Base-by-base conservation (phyloP, 2,329 filamentous ascomycete genomes). In the Trichoderma endophyticum region DNA sequence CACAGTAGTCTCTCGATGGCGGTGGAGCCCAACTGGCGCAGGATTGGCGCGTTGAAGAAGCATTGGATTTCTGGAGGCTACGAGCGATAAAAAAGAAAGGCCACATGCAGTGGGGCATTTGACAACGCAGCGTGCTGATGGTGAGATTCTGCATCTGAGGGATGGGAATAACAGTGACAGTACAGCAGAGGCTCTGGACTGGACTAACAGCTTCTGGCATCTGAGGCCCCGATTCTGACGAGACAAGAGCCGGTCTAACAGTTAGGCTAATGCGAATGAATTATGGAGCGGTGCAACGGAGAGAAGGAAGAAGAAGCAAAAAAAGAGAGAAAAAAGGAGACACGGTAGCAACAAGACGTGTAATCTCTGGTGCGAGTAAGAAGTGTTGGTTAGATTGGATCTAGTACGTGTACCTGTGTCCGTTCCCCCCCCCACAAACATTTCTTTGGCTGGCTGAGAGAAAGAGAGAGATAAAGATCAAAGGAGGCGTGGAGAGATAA, bases 61-160 rank as follows among this genome's bases (percentile, higher is more conserved):
- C 56, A 32, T 59, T 18, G 15, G 36, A 70, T n/a, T n/a, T 32
- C 59, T 24, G 26, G 28, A 54, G 59, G 62, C 26, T 24, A 59
- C 18, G 34, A 48, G 43, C 43, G 43, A 48, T 48, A 48, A 48
- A 59, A 64, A 56, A 57, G 21, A 39, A n/a, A 39, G 36, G 36
- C 36, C 36, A 39, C 36, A 39, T 48, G 68, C 54, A 60, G 68
- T 70, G 68, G 68, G 68, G 68, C 68, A 8, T 64, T 64, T 70
- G 68, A 70, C 59, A 64, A 70, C 68, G 48, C 60, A 69, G 26
- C 64, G 26, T 57, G 43, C 11, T 30, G 56, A 60, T 30, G 39
- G 59, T 70, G 48, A 67, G 51, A 67, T 56, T 70, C 24, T 62
- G 66, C 30, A 21, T 36, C 9, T 26, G 21, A n/a, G 6, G 34